Evolutionary conservation across 345 rosid genomes (phyloP).

Genomic region (Brassica incana): DNA sequence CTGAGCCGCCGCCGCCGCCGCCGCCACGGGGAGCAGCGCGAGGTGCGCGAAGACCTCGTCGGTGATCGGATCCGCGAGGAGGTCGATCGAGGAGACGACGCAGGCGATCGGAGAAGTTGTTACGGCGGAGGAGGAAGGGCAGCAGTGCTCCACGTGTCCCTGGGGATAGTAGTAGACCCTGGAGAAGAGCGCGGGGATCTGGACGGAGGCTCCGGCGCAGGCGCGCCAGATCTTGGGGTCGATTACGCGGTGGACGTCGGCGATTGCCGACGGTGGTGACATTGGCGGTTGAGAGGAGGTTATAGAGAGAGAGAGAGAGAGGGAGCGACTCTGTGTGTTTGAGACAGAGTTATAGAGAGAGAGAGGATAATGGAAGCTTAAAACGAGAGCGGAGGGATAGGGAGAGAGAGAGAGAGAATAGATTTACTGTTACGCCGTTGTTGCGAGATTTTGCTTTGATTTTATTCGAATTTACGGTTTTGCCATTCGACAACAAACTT

Average conservation of each 20-base stretch:
- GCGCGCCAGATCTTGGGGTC: constrained; percentile 77
- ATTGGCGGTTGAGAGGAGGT: constrained; percentile 35
- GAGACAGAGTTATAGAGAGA: constrained; percentile 5
- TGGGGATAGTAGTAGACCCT: constrained; percentile 87
- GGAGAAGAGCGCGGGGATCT: constrained; percentile 56
- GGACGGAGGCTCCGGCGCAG: constrained; percentile 72
- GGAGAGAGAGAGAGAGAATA: constrained; percentile 1
- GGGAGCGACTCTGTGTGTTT: constrained; percentile 8
- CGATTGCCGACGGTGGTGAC: constrained; percentile 37
- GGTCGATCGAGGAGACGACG: constrained; percentile 50
- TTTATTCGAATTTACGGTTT: constrained; percentile 22
- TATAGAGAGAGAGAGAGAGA: constrained; percentile 17
- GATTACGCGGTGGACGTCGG: constrained; percentile 43
- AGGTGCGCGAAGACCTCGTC: constrained; percentile 74
- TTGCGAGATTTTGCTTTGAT: constrained; percentile 24
- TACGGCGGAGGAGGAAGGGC: constrained; percentile 21
- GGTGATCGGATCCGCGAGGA: constrained; percentile 69
- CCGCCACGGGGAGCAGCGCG: constrained; percentile 37
- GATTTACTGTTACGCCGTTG: constrained; percentile 36
- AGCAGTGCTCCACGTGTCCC: constrained; percentile 75
- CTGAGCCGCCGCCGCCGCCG: not conserved
- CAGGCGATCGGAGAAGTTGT: constrained; percentile 46
- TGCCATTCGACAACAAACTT: constrained; percentile 32
- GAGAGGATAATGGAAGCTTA: not conserved
- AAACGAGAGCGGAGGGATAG: constrained; percentile 15